These are phyloP conservation scores for Boletus vermiculosoides DNA, from an alignment of 768 basidiomycete genomes.

Conservation along the genomic window DNA sequence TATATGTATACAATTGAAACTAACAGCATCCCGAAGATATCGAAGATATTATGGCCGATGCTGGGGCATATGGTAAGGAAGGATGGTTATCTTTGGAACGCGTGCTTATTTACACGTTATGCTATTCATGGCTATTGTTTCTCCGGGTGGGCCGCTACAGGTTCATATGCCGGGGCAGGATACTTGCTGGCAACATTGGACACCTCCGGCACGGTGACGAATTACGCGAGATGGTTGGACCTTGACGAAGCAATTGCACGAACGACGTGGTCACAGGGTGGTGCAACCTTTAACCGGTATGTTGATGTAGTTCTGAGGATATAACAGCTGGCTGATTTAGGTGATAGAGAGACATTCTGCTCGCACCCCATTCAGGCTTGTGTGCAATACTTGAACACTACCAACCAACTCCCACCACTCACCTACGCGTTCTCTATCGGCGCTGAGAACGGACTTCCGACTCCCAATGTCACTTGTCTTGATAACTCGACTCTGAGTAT, in stretches of 20 bases:
- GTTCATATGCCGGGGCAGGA: slow-evolving; percentile 68
- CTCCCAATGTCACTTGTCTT: slow-evolving; percentile 60
- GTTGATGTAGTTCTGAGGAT: background rate
- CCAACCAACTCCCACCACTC: slow-evolving; percentile 37
- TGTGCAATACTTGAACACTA: slow-evolving; percentile 51
- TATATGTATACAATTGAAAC: background rate
- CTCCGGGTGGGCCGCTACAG: slow-evolving; percentile 35
- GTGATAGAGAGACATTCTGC: slow-evolving; percentile 56
- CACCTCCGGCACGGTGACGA: slow-evolving; percentile 30
- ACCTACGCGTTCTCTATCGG: slow-evolving; percentile 48
- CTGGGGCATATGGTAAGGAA: slow-evolving; percentile 60
- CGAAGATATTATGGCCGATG: slow-evolving; percentile 47
- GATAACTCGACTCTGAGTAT: slow-evolving; percentile 55
- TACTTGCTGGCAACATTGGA: slow-evolving; percentile 53
- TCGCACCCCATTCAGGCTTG: slow-evolving; percentile 65
- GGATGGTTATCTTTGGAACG: background rate
- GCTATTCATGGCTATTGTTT: background rate
- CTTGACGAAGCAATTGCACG: slow-evolving; percentile 59
- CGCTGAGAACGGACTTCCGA: slow-evolving; percentile 47
- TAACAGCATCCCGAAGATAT: slow-evolving; percentile 42
- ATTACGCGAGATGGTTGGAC: slow-evolving; percentile 68
- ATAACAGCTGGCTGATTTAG: background rate
- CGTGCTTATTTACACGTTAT: background rate
- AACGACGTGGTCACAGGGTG: slow-evolving; percentile 59
- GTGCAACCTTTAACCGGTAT: slow-evolving; percentile 50